Conservation (phyloP, 345 rosid species). For the Rubroshorea leprosula region DNA sequence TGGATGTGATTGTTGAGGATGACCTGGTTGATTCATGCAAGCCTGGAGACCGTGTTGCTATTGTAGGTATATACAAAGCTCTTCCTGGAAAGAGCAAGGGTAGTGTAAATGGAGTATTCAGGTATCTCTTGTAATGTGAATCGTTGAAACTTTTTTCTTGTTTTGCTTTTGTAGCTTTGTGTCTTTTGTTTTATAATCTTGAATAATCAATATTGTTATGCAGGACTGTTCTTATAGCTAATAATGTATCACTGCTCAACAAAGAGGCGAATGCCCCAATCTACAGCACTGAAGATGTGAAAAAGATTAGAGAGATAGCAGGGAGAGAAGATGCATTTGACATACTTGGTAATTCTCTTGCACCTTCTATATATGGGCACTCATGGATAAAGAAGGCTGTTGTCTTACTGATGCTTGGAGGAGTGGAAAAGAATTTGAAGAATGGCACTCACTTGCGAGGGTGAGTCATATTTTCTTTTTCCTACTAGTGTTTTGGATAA, state of each 20-base stretch:
- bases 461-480: constrained; percentile 34
- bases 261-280: constrained; percentile 96
- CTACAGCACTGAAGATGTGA: constrained; percentile 72
- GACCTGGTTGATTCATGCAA: constrained; percentile 95
- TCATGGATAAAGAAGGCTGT: constrained; percentile 98
- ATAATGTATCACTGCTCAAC: constrained; percentile 80
- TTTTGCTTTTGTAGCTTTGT: not conserved
- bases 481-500: not conserved
- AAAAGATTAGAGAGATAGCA: constrained; percentile 82
- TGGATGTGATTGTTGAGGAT: constrained; percentile 93
- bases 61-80: constrained; percentile 91
- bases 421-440: constrained; percentile 88
- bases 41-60: constrained; percentile 96
- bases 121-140: constrained; percentile 35
- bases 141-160: not conserved
- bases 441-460: constrained; percentile 98
- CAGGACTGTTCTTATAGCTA: constrained; percentile 91
- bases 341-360: constrained; percentile 81
- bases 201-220: constrained; percentile 20
- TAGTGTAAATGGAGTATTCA: constrained; percentile 93
- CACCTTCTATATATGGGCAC: constrained; percentile 96
- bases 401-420: constrained; percentile 84
- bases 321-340: constrained; percentile 86
- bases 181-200: constrained; percentile 10
- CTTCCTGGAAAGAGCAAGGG: constrained; percentile 95